These are phyloP conservation scores for Arctium minus DNA, from an alignment of 129 eudicot species.

Conservation along the genomic window DNA sequence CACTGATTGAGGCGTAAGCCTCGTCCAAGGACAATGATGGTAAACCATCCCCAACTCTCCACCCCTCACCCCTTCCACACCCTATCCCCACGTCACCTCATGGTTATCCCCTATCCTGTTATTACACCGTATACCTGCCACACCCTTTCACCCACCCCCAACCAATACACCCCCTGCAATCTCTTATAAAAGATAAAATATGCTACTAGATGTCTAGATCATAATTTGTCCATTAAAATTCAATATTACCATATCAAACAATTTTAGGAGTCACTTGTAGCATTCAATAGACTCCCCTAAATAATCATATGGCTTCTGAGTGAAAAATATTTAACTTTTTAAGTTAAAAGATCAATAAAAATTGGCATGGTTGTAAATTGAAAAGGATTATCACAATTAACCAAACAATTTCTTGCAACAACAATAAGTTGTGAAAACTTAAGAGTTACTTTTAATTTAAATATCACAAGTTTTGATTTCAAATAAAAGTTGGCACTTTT, in stretches of 20 bases:
- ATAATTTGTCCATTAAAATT: not conserved
- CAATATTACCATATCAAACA: not conserved
- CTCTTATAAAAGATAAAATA: not conserved
- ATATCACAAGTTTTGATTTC: not conserved
- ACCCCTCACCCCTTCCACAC: not conserved
- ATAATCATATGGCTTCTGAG: not conserved
- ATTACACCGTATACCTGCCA: not conserved
- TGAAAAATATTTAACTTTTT: not conserved
- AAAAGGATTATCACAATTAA: not conserved
- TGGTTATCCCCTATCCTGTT: not conserved
- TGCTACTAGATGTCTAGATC: not conserved
- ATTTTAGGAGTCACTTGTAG: not conserved
- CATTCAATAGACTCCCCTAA: not conserved
- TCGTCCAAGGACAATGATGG: not conserved
- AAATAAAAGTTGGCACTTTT: not conserved
- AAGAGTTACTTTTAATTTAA: not conserved
- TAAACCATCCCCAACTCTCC: not conserved
- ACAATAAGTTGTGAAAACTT: not conserved
- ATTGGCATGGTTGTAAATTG: not conserved
- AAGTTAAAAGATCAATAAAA: not conserved
- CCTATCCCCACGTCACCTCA: not conserved
- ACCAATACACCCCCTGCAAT: not conserved
- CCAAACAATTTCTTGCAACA: not conserved
- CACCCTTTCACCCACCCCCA: not conserved
- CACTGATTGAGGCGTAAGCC: no score